phyloP scores from a whole-genome alignment of 2,329 filamentous ascomycete genomes.

The Fusarium scirpi region DNA sequence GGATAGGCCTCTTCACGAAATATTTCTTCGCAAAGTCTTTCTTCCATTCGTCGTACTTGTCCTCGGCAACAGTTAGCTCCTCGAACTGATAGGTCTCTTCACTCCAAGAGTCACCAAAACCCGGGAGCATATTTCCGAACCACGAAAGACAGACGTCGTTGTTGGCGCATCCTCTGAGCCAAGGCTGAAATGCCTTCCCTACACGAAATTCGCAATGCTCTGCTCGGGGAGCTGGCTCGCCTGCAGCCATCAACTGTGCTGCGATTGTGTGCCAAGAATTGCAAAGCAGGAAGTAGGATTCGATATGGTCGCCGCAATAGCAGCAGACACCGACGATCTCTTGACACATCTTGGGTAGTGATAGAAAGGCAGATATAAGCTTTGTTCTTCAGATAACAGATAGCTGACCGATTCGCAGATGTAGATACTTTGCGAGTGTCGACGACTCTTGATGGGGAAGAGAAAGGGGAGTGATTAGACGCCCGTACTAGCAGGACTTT shows the following conservation, averaged over 20 bases:
- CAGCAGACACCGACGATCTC: constrained; percentile 17
- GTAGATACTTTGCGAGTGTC: not conserved
- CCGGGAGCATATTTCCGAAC: constrained; percentile 4
- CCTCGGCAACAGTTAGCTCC: constrained; percentile 1
- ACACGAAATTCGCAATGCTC: not conserved
- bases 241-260: not conserved
- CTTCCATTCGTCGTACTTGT: constrained; percentile 16
- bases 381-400: not conserved
- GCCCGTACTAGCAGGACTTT: not conserved
- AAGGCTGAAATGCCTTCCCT: not conserved
- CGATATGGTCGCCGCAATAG: constrained; percentile 24
- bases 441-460: not conserved
- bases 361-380: too few species aligned
- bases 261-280: not conserved
- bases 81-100: not conserved
- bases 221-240: not conserved
- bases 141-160: constrained; percentile 29
- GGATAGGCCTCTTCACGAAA: not conserved
- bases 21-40: constrained; percentile 19
- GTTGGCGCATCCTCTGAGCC: constrained; percentile 25
- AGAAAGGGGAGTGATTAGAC: not conserved
- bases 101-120: not conserved
- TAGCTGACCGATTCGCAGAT: not conserved
- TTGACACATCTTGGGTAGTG: constrained; percentile 13
- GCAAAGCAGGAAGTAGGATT: constrained; percentile 8